Evolutionary conservation across 441 rosid species (phyloP), one percentile per base, ranked within the genome.

Genomic region (Gossypium trilobum): DNA sequence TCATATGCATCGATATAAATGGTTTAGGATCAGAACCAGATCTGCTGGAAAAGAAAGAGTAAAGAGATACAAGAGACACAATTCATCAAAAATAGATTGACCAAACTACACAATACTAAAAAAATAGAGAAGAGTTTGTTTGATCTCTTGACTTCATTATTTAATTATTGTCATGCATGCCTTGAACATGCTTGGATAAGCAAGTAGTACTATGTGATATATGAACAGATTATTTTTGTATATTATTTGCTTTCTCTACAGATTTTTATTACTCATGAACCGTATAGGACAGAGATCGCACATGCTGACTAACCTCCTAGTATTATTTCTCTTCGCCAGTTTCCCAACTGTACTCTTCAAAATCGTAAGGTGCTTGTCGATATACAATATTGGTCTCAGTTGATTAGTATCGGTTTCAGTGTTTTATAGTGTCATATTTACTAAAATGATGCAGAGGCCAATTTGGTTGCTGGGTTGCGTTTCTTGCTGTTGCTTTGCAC

Each of bases 401-500:
- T 73, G 25, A 61, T 72, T 51, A 46, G n/a, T 19, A 56, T 71
- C 17, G 0, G 1, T 29, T 31, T 17, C 64, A 22, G 16, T 1
- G 1, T 29, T 23, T 17, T 68, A n/a, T 25, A 22, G 20, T 25
- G 2, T 16, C 2, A 2, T 10, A 33, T 60, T 67, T 73, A 4
- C 11, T 70, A 13, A 16, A 59, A 73, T 73, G 58, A 67, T 81
- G 83, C 85, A 85, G 84, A 74, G 89, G 86, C n/a, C 80, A 84
- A 74, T 81, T 85, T 75, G 89, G 91, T 72, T 33, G 46, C 74
- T 85, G 87, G 87, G 63, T 85, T 71, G 87, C 87, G 31, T 87
- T 81, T 77, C 81, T 87, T 31, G 85, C 86, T 10, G 72, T 79
- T 36, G 76, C 61, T 50, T 81, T 75, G 29, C 80, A 83, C 70